Evolutionary conservation across 2,329 filamentous ascomycete species (phyloP).

Genomic region (Xylariaceae sp.): DNA sequence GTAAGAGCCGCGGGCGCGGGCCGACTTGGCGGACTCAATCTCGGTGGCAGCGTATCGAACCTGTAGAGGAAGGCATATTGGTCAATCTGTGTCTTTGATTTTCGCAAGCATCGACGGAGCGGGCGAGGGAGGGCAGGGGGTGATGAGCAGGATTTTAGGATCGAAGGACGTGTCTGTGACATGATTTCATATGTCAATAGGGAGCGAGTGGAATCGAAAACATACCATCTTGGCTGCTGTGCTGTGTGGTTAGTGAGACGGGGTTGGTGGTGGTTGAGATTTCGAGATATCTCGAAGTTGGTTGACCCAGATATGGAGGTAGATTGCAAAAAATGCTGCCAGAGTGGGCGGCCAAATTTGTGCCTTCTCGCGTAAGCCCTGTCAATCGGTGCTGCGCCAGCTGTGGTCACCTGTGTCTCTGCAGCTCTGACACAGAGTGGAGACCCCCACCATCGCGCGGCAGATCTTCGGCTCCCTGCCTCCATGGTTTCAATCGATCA

Average conservation of each 20-base stretch:
- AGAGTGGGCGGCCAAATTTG: conserved; percentile 34
- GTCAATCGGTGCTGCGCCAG: background rate
- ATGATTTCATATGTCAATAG: no score
- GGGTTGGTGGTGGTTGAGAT: conserved; percentile 50
- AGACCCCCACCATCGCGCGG: conserved; percentile 9
- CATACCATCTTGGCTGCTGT: conserved; percentile 55
- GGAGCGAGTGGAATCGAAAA: no score
- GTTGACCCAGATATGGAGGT: conserved; percentile 38
- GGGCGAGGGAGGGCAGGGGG: conserved; percentile 6
- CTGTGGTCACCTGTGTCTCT: background rate
- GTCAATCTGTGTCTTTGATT: conserved; percentile 4
- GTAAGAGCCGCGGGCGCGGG: conserved; percentile 97
- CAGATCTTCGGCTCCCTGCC: conserved; percentile 20
- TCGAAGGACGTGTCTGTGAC: no score
- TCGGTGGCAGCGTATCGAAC: conserved; percentile 94
- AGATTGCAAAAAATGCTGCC: no score
- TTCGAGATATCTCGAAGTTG: no score
- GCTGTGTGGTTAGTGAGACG: conserved; percentile 47
- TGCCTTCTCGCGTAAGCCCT: conserved; percentile 43
- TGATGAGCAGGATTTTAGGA: no score
- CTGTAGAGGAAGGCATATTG: conserved; percentile 41
- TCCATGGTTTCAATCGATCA: no score
- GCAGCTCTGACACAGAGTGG: conserved; percentile 1
- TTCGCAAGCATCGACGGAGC: conserved; percentile 2
- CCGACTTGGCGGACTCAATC: conserved; percentile 86